phyloP scores from a whole-genome alignment of 2,329 filamentous ascomycete species.

The Xylaria sp. region DNA sequence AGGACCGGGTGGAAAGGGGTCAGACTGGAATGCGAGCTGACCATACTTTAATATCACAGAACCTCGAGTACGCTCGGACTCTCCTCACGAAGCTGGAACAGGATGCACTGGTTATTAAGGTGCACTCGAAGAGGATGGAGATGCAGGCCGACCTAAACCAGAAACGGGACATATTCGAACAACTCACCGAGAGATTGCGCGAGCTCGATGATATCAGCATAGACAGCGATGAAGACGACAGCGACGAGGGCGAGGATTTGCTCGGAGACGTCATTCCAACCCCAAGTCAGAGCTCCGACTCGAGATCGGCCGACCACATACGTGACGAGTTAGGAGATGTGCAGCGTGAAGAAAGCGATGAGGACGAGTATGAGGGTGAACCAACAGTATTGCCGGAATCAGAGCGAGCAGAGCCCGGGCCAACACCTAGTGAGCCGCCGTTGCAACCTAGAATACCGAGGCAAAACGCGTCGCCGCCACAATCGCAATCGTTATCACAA shows the following conservation, averaged over 20 bases:
- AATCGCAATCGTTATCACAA: slow-evolving; percentile 27
- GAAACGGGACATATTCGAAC: slow-evolving; percentile 74
- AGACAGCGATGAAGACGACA: slow-evolving; percentile 53
- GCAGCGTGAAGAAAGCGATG: slow-evolving; percentile 29
- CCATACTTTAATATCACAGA: slow-evolving; percentile 58
- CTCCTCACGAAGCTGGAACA: slow-evolving; percentile 78
- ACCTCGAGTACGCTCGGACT: slow-evolving; percentile 76
- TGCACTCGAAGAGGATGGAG: slow-evolving; percentile 67
- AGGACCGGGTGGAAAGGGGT: slow-evolving; percentile 41
- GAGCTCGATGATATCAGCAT: slow-evolving; percentile 73
- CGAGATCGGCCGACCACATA: slow-evolving; percentile 41
- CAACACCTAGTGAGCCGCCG: slow-evolving; percentile 5
- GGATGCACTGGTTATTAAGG: slow-evolving; percentile 69
- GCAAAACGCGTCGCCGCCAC: slow-evolving; percentile 23
- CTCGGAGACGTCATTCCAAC: slow-evolving; percentile 65
- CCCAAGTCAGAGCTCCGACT: slow-evolving; percentile 64
- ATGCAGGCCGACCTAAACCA: slow-evolving; percentile 71
- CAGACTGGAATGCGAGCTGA: neutral
- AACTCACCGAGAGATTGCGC: slow-evolving; percentile 72
- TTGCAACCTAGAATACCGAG: slow-evolving; percentile 17
- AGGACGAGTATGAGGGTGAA: slow-evolving; percentile 38
- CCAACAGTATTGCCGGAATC: slow-evolving; percentile 38
- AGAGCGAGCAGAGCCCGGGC: slow-evolving; percentile 13
- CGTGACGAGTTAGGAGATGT: slow-evolving; percentile 21
- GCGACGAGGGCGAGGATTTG: slow-evolving; percentile 68